phyloP scores from a whole-genome alignment of 1,284 basidiomycete genomes.

The Exobasidium cylindrosporum region DNA sequence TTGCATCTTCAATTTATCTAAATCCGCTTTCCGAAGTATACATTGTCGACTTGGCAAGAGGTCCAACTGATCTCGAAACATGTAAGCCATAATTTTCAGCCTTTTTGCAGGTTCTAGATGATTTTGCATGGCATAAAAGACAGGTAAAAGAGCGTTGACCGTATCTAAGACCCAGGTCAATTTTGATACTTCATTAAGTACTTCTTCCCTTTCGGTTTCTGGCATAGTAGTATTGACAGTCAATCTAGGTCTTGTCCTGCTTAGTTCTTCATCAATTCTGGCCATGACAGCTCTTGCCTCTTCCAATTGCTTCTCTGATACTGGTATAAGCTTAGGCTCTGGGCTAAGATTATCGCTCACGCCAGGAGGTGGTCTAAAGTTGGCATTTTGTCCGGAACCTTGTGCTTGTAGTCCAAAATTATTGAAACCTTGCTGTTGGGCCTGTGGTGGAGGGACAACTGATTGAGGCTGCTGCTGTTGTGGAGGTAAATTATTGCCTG shows the following conservation, averaged over 20 bases:
- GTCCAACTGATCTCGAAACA: conserved; percentile 51
- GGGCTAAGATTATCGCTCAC: background rate
- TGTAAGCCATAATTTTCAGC: conserved; percentile 52
- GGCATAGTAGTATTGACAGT: conserved; percentile 45
- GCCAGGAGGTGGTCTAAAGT: background rate
- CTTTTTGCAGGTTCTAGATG: conserved; percentile 47
- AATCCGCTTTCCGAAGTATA: conserved; percentile 40
- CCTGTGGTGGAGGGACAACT: background rate
- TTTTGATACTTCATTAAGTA: conserved; percentile 43
- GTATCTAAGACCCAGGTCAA: conserved; percentile 43
- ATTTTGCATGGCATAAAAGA: conserved; percentile 50
- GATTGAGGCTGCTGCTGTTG: background rate
- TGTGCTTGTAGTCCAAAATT: background rate
- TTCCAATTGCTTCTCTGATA: conserved; percentile 42
- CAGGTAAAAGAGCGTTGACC: conserved; percentile 45
- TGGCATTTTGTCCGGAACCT: background rate
- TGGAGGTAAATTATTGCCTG: background rate
- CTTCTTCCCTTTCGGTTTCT: conserved; percentile 39
- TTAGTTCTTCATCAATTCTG: conserved; percentile 37
- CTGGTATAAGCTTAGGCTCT: conserved; percentile 27
- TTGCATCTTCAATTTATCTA: conserved; percentile 53
- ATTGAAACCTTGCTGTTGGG: background rate
- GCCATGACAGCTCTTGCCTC: conserved; percentile 38
- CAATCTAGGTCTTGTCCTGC: conserved; percentile 29
- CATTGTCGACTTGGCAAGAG: conserved; percentile 40